Base-by-base conservation (phyloP, 768 basidiomycete genomes). In the Xanthoconium purpureum region DNA sequence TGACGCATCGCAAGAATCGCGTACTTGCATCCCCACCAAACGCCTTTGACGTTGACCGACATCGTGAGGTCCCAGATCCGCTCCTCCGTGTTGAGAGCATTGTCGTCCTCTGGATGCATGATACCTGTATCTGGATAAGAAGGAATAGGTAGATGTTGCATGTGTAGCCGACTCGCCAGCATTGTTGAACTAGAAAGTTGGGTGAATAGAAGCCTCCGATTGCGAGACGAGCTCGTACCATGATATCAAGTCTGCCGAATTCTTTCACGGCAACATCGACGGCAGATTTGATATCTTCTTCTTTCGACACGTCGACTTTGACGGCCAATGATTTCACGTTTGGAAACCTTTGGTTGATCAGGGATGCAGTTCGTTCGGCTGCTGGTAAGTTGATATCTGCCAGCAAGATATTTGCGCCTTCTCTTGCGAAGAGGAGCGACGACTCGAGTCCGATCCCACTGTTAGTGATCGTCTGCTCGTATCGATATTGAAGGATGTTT, bases 1-100 rank as follows among this genome's bases (percentile, higher is more conserved):
- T 91, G 74, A 57, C 92, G 87, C 96, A 99, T 99, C 37, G 97
- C 97, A 50, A 88, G 78, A 68, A 99, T 95, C 6, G 96, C 97
- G 67, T 98, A 88, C 75, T 98, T 98, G 80, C 90, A 95, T 33
- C 97, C 97, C 87, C 89, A 99, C 97, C 96, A 98, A 57, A 98
- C 97, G 50, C 97, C 97, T 75, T 98, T 99, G 67, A 96, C 84
- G 72, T 98, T 98, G 77, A 98, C 85, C 60, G 87, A 82, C 87
- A 91, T 91, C 3, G 91, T 93, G 55, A 93, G 77, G 68, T 92
- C 91, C 96, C 97, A 99, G 73, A 98, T 93, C 49, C 80, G 83
- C 74, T 99, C 97, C 69, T 96, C 94, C 17, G 97, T 99, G 71
- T 93, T 96, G 66, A 98, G 77, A 13, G 96, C 97, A 68, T 94